phyloP scores from a whole-genome alignment of 345 rosid species.

The Dimocarpus longan region DNA sequence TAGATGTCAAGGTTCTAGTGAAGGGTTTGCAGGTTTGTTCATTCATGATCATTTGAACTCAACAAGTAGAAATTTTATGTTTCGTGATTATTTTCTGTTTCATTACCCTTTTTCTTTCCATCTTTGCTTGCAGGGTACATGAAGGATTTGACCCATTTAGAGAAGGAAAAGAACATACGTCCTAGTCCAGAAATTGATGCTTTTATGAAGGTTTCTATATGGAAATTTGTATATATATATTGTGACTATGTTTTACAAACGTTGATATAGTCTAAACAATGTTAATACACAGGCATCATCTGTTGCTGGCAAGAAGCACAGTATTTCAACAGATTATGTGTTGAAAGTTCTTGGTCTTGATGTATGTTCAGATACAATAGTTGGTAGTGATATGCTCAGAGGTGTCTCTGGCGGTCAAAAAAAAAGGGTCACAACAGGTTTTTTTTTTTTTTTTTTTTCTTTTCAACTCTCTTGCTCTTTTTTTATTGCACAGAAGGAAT shows the following conservation, averaged over 20 bases:
- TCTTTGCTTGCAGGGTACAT: conserved; percentile 47
- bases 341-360: conserved; percentile 92
- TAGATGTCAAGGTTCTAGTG: conserved; percentile 85
- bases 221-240: background rate
- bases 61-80: background rate
- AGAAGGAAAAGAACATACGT: conserved; percentile 65
- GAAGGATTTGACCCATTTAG: conserved; percentile 66
- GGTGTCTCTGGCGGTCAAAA: conserved; percentile 98
- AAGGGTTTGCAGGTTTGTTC: conserved; percentile 72
- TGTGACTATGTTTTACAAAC: background rate
- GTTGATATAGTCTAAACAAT: conserved; percentile 1
- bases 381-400: conserved; percentile 92
- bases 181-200: conserved; percentile 90
- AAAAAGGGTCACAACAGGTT: conserved; percentile 94
- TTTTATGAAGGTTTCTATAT: conserved; percentile 77
- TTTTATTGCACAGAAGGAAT: background rate
- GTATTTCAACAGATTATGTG: conserved; percentile 79
- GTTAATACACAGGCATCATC: conserved; percentile 69
- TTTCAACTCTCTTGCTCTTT: conserved; percentile 19
- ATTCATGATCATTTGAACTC: background rate
- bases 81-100: background rate
- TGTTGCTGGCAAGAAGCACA: conserved; percentile 70
- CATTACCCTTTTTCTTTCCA: background rate
- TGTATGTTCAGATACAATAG: conserved; percentile 79
- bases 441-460: conserved; percentile 39